Conservation (phyloP, 495 filamentous ascomycete species). For the Elaphomyces granulatus region DNA sequence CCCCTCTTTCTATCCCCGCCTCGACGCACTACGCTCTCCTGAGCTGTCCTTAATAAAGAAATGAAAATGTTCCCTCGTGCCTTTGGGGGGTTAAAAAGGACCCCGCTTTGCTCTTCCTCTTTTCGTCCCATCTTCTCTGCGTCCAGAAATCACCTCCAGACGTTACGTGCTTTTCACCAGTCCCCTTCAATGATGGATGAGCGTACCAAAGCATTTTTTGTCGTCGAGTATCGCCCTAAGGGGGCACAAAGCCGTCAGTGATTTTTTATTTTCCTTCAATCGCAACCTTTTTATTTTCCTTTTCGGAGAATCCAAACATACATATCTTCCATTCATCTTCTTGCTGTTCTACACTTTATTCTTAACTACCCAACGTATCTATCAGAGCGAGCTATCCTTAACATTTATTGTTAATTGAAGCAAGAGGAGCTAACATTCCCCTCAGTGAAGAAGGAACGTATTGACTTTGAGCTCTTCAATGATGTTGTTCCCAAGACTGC, state of each 20-base stretch:
- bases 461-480: slow-evolving; percentile 86
- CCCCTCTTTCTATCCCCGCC: not conserved
- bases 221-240: slow-evolving; percentile 42
- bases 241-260: slow-evolving; percentile 8
- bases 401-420: not conserved
- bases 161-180: slow-evolving; percentile 45
- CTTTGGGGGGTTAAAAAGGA: not conserved
- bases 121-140: slow-evolving; percentile 28
- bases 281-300: no score
- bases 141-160: slow-evolving; percentile 26
- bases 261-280: not conserved
- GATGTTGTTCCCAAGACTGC: slow-evolving; percentile 82
- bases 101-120: slow-evolving; percentile 16
- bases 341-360: slow-evolving; percentile 9
- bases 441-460: slow-evolving; percentile 59
- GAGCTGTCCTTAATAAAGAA: not conserved
- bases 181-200: slow-evolving; percentile 47
- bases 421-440: not conserved
- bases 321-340: slow-evolving; percentile 2
- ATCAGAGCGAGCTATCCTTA: slow-evolving; percentile 10
- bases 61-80: not conserved
- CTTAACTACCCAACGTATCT: not conserved
- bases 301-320: no score
- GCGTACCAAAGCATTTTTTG: slow-evolving; percentile 49
- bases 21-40: not conserved